Evolutionary conservation across 352 stramenopile species (phyloP).

Genomic region (Phytophthora sansomeana): DNA sequence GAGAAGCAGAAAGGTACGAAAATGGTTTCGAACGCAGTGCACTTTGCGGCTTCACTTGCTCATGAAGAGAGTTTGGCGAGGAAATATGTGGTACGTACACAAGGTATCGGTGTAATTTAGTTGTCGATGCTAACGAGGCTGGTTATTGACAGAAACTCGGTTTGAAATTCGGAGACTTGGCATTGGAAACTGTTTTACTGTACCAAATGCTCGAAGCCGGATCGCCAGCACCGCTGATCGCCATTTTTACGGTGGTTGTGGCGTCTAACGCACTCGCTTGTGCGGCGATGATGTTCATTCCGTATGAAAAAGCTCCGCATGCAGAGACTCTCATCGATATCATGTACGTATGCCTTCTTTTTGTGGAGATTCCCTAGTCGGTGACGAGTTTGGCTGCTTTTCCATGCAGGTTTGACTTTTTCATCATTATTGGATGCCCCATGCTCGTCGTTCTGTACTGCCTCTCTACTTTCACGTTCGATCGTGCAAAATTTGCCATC

Average conservation of each 20-base stretch:
- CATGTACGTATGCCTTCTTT: constrained; percentile 24
- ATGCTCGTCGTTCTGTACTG: constrained; percentile 35
- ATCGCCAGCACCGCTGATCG: constrained; percentile 7
- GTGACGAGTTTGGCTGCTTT: neutral
- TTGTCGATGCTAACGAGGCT: neutral
- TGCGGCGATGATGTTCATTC: constrained; percentile 20
- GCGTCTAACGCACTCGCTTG: constrained; percentile 21
- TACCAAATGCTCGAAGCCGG: constrained; percentile 30
- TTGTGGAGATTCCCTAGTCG: neutral
- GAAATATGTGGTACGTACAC: no score
- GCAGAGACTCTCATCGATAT: constrained; percentile 38
- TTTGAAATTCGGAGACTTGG: constrained; percentile 30
- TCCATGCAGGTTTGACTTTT: constrained; percentile 33
- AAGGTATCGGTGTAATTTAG: no score
- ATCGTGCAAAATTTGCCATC: constrained; percentile 25
- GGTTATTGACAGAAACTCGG: constrained; percentile 17
- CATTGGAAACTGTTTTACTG: constrained; percentile 17
- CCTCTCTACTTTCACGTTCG: constrained; percentile 30
- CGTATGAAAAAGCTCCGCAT: constrained; percentile 14
- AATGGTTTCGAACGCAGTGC: neutral
- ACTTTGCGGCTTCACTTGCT: neutral
- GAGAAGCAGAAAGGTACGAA: neutral
- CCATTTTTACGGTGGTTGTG: constrained; percentile 25
- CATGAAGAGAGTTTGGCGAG: neutral
- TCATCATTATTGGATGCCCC: constrained; percentile 24